Percentiles rank a stretch among this genome's conserved stretches.
Evolutionary conservation across 2,329 filamentous ascomycete genomes (phyloP).

Genomic region (Pseudocercospora cruenta): DNA sequence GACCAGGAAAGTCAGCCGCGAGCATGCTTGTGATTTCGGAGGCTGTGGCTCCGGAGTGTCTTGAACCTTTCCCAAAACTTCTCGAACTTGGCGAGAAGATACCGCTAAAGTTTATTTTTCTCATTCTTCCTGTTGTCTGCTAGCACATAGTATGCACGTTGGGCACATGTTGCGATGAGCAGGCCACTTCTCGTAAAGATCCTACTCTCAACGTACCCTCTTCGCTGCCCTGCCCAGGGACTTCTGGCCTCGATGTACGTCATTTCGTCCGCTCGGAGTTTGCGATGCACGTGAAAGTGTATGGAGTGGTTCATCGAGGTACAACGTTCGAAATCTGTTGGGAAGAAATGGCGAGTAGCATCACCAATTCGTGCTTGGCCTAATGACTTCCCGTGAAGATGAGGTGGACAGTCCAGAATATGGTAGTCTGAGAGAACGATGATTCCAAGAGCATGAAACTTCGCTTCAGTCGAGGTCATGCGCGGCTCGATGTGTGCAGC

Average conservation of each 20-base stretch:
- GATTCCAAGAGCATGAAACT: slow-evolving; percentile 21
- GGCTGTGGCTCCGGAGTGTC: too few species aligned
- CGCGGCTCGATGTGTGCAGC: slow-evolving; percentile 15
- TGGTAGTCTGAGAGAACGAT: slow-evolving; percentile 26
- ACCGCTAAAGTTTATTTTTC: neutral
- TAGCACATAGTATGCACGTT: slow-evolving; percentile 59
- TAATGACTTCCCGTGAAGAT: slow-evolving; percentile 11
- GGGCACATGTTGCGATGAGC: slow-evolving; percentile 74
- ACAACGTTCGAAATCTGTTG: slow-evolving; percentile 12
- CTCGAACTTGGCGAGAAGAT: neutral
- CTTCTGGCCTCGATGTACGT: slow-evolving; percentile 76
- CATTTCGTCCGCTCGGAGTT: slow-evolving; percentile 62
- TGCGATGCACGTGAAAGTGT: slow-evolving; percentile 51
- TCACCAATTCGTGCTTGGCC: slow-evolving; percentile 20
- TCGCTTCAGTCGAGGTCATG: neutral
- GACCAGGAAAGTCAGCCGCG: too few species aligned
- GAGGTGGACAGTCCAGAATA: slow-evolving; percentile 22
- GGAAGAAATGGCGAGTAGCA: neutral
- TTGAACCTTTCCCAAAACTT: neutral
- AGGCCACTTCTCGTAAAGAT: slow-evolving; percentile 70
- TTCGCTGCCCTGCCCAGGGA: slow-evolving; percentile 73
- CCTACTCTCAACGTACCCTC: slow-evolving; percentile 71
- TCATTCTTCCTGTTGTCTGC: neutral
- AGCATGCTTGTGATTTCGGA: too few species aligned
- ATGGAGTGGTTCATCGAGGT: slow-evolving; percentile 57